A percentile compares a stretch with the other conserved stretches of the same genome.
phyloP scores from a whole-genome alignment of 306 rosid species.

The Sophora flavescens region DNA sequence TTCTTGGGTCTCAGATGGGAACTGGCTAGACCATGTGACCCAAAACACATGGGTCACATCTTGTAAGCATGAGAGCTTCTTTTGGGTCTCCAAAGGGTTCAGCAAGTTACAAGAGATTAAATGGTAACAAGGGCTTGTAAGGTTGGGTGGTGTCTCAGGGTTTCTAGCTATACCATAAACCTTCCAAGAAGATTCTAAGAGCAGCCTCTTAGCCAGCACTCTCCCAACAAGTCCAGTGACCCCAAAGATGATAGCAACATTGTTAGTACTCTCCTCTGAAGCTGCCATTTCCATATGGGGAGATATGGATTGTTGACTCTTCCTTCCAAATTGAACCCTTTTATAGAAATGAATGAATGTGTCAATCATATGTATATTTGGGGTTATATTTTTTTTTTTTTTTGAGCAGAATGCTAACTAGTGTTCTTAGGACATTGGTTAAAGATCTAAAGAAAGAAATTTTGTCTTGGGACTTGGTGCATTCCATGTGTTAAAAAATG shows the following conservation, averaged over 20 bases:
- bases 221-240: slow-evolving; percentile 89
- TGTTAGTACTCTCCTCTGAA: slow-evolving; percentile 39
- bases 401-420: too few relatives aligned
- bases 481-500: too few relatives aligned
- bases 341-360: slow-evolving; percentile 42
- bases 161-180: slow-evolving; percentile 88
- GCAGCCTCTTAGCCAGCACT: slow-evolving; percentile 65
- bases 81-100: slow-evolving; percentile 63
- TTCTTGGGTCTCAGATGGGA: slow-evolving; percentile 63
- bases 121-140: slow-evolving; percentile 58
- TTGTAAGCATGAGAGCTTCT: slow-evolving; percentile 56
- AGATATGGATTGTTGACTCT: not conserved
- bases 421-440: too few relatives aligned
- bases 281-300: slow-evolving; percentile 53
- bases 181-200: slow-evolving; percentile 70
- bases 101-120: slow-evolving; percentile 86
- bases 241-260: slow-evolving; percentile 86
- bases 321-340: slow-evolving; percentile 51
- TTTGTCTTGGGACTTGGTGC: too few relatives aligned
- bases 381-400: slow-evolving; percentile 25
- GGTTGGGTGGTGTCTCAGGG: slow-evolving; percentile 50
- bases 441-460: too few relatives aligned
- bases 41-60: slow-evolving; percentile 89
- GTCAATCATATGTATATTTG: slow-evolving; percentile 26
- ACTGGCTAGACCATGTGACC: slow-evolving; percentile 96